Base-by-base conservation (phyloP, 768 basidiomycete genomes). In the Galerina marginata region DNA sequence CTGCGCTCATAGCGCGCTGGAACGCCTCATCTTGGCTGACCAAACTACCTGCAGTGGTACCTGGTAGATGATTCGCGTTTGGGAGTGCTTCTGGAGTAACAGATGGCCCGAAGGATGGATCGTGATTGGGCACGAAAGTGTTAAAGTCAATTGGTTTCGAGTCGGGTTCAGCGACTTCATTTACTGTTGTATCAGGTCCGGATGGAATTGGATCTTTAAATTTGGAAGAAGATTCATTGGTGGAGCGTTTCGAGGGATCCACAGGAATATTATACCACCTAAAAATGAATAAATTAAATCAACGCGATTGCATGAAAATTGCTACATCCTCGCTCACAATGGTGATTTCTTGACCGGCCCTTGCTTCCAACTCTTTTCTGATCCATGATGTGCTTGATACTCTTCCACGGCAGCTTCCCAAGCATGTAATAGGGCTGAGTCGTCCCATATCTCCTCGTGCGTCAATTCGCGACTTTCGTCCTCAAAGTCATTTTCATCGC, bases 371-470 rank as follows among this genome's bases (percentile, higher is more conserved):
- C 78, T 79, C 68, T 91, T 86, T 4, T 83, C 85, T 14, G 81
- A 79, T 0, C 92, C 92, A 66, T 94, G 84, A 63, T 81, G 84
- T 15, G 83, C 84, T 76, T 90, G 81, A 65, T 93, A 94, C 70
- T 94, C 92, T 58, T 90, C 90, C 63, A 82, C 86, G n/a, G 92
- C 92, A 61, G 92, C 88, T 71, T 93, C 83, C 92, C 92, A 93
- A n/a, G 92, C 92, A 54, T 90, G 81, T 45, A 94, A 83, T 62
- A 94, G 81, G 4, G 89, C 90, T 39, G 90, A 89, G 70, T 94
- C 92, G 64, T 94, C 92, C 92, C 92, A 94, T 39, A 92, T 86
- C 67, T 94, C 92, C 48, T 87, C 83, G 37, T 88, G 82, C 9
- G 88, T 85, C 59, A 92, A 79, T 56, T 86, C 80, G 29, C 87